Conservation (phyloP, 768 basidiomycete genomes). For the Tylopilus balloui region DNA sequence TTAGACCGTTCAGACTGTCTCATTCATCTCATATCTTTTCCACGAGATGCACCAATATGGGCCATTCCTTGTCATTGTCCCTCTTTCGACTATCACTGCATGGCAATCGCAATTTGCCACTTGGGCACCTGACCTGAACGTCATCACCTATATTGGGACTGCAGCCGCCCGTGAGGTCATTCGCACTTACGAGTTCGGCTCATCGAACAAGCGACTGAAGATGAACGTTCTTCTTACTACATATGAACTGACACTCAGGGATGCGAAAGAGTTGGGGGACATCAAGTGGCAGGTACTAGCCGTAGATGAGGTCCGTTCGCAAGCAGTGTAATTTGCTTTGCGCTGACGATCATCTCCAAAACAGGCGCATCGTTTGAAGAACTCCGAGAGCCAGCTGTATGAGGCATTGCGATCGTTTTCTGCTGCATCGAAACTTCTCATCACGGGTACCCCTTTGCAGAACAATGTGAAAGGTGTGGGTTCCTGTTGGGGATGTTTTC, state of each 20-base stretch:
- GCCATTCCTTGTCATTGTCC: constrained; percentile 96
- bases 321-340: neutral
- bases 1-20: constrained; percentile 92
- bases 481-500: constrained; percentile 1
- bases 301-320: constrained; percentile 79
- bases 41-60: constrained; percentile 91
- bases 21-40: constrained; percentile 93
- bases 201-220: constrained; percentile 83
- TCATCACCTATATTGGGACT: constrained; percentile 94
- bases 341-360: constrained; percentile 14
- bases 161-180: constrained; percentile 86
- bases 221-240: constrained; percentile 98
- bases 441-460: constrained; percentile 97
- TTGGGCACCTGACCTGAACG: constrained; percentile 97
- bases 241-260: constrained; percentile 92
- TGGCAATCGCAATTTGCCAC: constrained; percentile 94
- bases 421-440: constrained; percentile 88
- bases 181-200: constrained; percentile 86
- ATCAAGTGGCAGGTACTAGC: constrained; percentile 98
- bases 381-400: constrained; percentile 95
- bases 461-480: constrained; percentile 94
- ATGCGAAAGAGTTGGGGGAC: constrained; percentile 79
- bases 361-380: constrained; percentile 95
- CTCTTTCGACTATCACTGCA: constrained; percentile 94
- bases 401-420: constrained; percentile 88